A percentile compares a stretch with the other conserved stretches of the same genome.
Conservation (phyloP, 2,329 filamentous ascomycete genomes). For the Epicoccum sorghinum region DNA sequence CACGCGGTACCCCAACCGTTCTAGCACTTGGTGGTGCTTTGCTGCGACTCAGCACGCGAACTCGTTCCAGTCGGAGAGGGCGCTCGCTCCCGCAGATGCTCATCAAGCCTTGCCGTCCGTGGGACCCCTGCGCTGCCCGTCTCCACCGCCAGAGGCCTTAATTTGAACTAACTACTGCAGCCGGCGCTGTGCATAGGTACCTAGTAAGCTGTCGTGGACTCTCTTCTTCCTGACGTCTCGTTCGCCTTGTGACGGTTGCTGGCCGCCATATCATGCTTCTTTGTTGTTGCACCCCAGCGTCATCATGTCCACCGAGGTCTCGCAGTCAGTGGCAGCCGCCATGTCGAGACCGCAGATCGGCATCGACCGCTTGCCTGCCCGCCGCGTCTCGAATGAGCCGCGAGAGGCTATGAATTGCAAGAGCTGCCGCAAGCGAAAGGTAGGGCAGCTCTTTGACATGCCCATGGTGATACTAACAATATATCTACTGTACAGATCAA, state of each 20-base stretch:
- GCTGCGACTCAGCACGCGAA: conserved; percentile 28
- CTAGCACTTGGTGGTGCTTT: conserved; percentile 9
- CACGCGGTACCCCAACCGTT: conserved; percentile 35
- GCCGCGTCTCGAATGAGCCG: conserved; percentile 74
- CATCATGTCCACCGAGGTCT: conserved; percentile 42
- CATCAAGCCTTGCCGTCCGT: conserved; percentile 40
- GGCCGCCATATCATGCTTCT: conserved; percentile 43
- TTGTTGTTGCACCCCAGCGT: conserved; percentile 26
- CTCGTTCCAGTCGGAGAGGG: conserved; percentile 34
- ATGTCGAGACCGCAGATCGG: conserved; percentile 80
- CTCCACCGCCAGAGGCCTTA: conserved; percentile 46
- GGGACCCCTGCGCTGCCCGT: conserved; percentile 26
- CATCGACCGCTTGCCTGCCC: conserved; percentile 77
- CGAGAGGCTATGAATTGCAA: conserved; percentile 96
- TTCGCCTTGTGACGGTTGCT: conserved; percentile 19
- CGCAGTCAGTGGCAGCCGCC: conserved; percentile 41
- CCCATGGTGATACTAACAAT: conserved; percentile 21
- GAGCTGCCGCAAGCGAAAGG: conserved; percentile 90
- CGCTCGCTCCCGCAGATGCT: conserved; percentile 41
- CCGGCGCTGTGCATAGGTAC: conserved; percentile 34
- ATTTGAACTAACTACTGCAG: conserved; percentile 45
- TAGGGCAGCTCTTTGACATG: conserved; percentile 44
- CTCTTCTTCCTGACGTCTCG: conserved; percentile 33
- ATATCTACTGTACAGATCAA: conserved; percentile 70
- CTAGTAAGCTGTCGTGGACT: conserved; percentile 17